Evolutionary conservation across 1,284 basidiomycete genomes (phyloP), one percentile per base, ranked within the genome.

Genomic region (Cutaneotrichosporon cyanovorans): DNA sequence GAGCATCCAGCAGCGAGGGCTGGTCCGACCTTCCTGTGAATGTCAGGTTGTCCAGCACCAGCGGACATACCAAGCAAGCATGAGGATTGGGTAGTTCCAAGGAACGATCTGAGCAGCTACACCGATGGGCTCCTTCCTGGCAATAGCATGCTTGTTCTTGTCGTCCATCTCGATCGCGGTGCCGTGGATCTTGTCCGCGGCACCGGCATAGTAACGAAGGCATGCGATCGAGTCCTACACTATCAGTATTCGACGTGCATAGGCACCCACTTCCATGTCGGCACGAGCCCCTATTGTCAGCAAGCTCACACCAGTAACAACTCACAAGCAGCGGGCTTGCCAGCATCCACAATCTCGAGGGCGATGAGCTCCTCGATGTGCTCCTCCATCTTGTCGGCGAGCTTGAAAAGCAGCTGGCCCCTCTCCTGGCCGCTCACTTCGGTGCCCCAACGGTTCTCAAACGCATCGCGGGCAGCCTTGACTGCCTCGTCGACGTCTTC

Each of bases 11-110:
- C 79, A 5, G 89, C 88, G 47, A 93, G 77, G 6, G 89, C 89
- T 20, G 89, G 89, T 8, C 83, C 87, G 41, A 90, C 78, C 73
- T 91, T 91, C 88, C 89, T 90, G 9, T 18, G 11, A 21, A 3
- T 10, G 20, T 37, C 4, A 37, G 11, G 6, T 35, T 21, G 9
- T 7, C 9, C 1, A 18, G 69, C 19, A 36, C 11, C n/a, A 78
- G 56, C 62, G 85, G 84, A 90, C 89, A 62, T 87, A 85, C 87
- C 88, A 90, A 7, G 83, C 74, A n/a, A 85, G 85, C 87, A 91
- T 89, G 60, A 80, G 80, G 66, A 92, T 84, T 15, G 38, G 45
- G 67, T 89, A 91, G 73, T 91, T 90, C 85, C 85, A 88, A 14
- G 85, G 85, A 56, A 88, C 87, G 57, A 90, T 89, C 63, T 88